Base-by-base conservation (phyloP, 768 basidiomycete species). In the Infundibulicybe gibba region DNA sequence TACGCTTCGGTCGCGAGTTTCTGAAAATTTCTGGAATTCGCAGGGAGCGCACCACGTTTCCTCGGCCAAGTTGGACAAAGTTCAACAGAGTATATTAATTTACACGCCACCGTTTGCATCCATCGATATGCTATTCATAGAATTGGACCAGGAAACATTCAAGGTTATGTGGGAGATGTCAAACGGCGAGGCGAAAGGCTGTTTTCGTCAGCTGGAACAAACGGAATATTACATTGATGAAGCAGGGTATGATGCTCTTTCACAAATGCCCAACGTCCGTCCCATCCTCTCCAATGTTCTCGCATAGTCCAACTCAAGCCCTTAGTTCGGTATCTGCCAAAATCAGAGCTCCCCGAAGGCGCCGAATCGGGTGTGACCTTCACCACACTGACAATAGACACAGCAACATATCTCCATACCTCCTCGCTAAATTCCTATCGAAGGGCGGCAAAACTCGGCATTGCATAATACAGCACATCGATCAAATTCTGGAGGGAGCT, bases 1-100 rank as follows among this genome's bases (percentile, higher is more conserved):
- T 25, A 25, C 16, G 41, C 12, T 34, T 14, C 4, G 31, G 17
- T 34, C 32, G 16, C 43, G 32, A 32, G 19, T n/a, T 21, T 25
- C 21, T 41, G n/a, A 32, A 40, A 13, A 19, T 25, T 38, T 45
- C 33, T 6, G 44, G 40, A 47, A n/a, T 43, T 30, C 31, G 17
- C 41, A 92, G 90, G 90, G 89, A 32, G 90, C 87, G 8, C 87
- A 91, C 51, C 85, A 90, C 71, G 80, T 90, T 40, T 81, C 78
- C 40, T 73, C 73, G 13, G 75, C 76, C 2, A 70, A 67, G 9
- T 68, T 72, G 11, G 79, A 84, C 48, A 64, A 61, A 2, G 66
- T 68, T n/a, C 76, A 82, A 54, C 77, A 77, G 55, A 68, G 87
- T 85, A 43, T 50, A 69, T 59, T 20, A 20, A 14, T 32, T 37